Percentiles rank a stretch among this genome's conserved stretches.
Conservation (phyloP, 345 rosid species). For the Eucalyptus brandiana region DNA sequence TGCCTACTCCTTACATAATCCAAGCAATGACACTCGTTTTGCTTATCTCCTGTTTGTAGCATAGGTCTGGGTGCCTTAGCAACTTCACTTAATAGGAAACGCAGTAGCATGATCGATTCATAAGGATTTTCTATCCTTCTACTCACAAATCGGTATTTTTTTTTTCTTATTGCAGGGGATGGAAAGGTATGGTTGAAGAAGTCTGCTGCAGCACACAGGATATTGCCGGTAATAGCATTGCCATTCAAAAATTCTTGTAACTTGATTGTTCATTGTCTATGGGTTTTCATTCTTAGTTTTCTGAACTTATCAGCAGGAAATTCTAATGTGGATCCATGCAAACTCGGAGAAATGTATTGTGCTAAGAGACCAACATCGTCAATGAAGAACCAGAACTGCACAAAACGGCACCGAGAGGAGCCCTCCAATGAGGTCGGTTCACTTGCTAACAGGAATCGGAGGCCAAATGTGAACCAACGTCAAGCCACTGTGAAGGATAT, state of each 20-base stretch:
- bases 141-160: not conserved
- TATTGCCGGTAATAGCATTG: not conserved
- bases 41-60: not conserved
- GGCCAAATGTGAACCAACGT: not conserved
- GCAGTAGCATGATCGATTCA: not conserved
- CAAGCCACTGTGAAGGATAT: not conserved
- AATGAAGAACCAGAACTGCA: not conserved
- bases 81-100: not conserved
- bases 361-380: not conserved
- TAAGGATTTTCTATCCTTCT: not conserved
- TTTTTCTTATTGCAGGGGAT: not conserved
- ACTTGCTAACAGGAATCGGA: not conserved
- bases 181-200: not conserved
- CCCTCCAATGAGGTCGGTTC: not conserved
- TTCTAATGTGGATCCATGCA: not conserved
- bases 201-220: not conserved
- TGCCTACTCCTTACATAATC: not conserved
- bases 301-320: not conserved
- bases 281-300: not conserved
- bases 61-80: not conserved
- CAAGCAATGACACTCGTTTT: not conserved
- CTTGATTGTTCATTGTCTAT: not conserved
- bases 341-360: not conserved
- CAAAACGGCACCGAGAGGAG: not conserved
- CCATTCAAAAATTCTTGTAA: not conserved